These are phyloP conservation scores for Ceriops zippeliana DNA, from an alignment of 345 rosid species.

Conservation along the genomic window DNA sequence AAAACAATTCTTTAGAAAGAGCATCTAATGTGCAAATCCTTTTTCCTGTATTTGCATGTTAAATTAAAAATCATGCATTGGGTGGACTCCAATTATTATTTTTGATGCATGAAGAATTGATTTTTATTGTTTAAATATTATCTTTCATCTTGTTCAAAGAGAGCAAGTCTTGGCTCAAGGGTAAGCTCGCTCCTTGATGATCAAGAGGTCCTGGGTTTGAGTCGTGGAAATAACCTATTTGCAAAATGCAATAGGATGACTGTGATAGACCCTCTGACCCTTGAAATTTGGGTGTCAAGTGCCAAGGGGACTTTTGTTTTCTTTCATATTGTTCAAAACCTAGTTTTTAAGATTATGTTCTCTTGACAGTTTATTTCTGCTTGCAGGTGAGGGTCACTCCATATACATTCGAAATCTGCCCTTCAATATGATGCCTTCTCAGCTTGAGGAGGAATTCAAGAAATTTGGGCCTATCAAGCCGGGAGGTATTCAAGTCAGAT, in stretches of 20 bases:
- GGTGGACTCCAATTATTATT: background rate
- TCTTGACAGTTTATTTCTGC: conserved; percentile 1
- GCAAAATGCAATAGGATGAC: no score
- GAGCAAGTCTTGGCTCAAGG: no score
- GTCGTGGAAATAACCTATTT: no score
- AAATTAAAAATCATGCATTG: background rate
- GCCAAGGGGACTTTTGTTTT: background rate
- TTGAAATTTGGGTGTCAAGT: no score
- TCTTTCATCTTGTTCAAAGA: no score
- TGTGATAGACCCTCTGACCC: no score
- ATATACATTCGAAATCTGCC: conserved; percentile 28
- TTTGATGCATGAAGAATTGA: background rate
- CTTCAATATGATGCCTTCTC: conserved; percentile 7
- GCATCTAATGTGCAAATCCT: background rate
- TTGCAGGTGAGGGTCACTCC: conserved; percentile 28
- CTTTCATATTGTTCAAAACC: background rate
- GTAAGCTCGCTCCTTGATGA: no score
- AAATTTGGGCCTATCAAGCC: conserved; percentile 29
- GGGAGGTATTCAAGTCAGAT: conserved; percentile 30
- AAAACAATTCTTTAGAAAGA: background rate
- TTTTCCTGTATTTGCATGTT: background rate
- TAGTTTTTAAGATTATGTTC: background rate
- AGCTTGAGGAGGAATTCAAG: conserved; percentile 25
- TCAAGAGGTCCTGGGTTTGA: no score
- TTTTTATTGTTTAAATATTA: background rate